Base-by-base conservation (phyloP, 345 rosid genomes). In the Punica granatum region DNA sequence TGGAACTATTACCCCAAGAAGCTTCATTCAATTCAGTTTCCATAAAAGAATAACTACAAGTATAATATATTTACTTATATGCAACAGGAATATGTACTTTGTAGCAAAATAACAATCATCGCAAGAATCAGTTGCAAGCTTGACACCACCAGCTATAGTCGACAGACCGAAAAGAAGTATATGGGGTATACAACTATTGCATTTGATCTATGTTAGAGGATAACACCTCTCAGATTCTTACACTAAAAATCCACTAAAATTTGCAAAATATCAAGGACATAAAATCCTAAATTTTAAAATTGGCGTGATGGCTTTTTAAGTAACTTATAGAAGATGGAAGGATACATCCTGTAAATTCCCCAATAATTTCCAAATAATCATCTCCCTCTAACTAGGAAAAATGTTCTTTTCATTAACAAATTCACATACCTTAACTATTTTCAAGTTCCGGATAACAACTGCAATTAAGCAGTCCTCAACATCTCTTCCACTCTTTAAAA, bases 371-470 rank as follows among this genome's bases (percentile, higher is more conserved):
- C 11, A 37, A 23, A 11, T 63, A 63, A 36, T 10, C 15, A 39
- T 37, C 32, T 26, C 9, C 32, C 31, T 35, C 1, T 63, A 23
- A 21, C 46, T 21, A 63, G 25, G 10, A 35, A 61, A n/a, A 34
- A 36, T 39, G 48, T 10, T 23, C 32, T 1, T 37, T 46, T 51
- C 67, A 36, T 75, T 46, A 70, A 26, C 70, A 41, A 70, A 72
- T 71, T 26, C 72, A 65, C 70, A 78, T 74, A 93, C 99, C 86
- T 81, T 78, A 83, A 94, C 80, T 72, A 61, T 62, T 79, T 91
- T 94, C 78, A 94, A 83, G 81, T 94, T 94, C 59, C 78, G 82
- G 80, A 94, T 94, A 68, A 94, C 81, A 51, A 70, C 77, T 64
- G 97, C 97, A 66, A 76, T 70, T 73, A 94, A 70, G 64, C 73